A percentile compares a stretch with the other conserved stretches of the same genome.
These are phyloP conservation scores for Chalaropsis ovoidea DNA, from an alignment of 2,329 filamentous ascomycete species.

Conservation along the genomic window DNA sequence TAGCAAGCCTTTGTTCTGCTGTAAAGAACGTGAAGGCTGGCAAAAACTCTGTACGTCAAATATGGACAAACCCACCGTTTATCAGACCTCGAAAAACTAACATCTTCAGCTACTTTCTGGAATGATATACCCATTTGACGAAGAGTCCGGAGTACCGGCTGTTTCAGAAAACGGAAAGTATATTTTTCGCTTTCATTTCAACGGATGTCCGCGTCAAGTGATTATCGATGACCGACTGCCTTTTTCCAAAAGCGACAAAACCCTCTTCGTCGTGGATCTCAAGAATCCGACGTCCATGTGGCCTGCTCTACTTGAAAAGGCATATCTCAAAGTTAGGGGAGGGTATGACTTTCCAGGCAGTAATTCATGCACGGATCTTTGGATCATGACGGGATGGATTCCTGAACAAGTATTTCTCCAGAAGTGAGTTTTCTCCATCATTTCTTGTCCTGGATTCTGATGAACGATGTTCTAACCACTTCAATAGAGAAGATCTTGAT, in stretches of 20 bases:
- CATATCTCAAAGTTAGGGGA: conserved; percentile 87
- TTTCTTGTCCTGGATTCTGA: neutral
- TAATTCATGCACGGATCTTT: conserved; percentile 90
- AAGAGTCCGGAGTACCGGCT: conserved; percentile 44
- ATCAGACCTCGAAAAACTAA: neutral
- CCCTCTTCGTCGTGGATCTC: conserved; percentile 79
- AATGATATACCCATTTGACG: conserved; percentile 66
- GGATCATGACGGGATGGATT: conserved; percentile 90
- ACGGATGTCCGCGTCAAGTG: conserved; percentile 81
- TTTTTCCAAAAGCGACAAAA: conserved; percentile 59
- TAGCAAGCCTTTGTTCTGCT: conserved; percentile 82
- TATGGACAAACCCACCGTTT: too few species aligned
- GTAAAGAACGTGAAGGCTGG: conserved; percentile 60
- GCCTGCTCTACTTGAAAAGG: conserved; percentile 90
- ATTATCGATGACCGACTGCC: conserved; percentile 83
- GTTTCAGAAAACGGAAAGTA: conserved; percentile 79
- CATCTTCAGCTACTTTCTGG: conserved; percentile 54
- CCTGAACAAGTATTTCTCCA: conserved; percentile 91
- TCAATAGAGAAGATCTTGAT: conserved; percentile 61
- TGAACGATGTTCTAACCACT: neutral
- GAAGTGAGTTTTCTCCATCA: conserved; percentile 37
- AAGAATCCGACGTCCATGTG: conserved; percentile 73
- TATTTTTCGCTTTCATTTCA: conserved; percentile 86
- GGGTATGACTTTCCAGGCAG: conserved; percentile 97
- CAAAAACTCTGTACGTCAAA: conserved; percentile 50